Base-by-base conservation (phyloP, 345 rosid species). In the Arabis alpina region DNA sequence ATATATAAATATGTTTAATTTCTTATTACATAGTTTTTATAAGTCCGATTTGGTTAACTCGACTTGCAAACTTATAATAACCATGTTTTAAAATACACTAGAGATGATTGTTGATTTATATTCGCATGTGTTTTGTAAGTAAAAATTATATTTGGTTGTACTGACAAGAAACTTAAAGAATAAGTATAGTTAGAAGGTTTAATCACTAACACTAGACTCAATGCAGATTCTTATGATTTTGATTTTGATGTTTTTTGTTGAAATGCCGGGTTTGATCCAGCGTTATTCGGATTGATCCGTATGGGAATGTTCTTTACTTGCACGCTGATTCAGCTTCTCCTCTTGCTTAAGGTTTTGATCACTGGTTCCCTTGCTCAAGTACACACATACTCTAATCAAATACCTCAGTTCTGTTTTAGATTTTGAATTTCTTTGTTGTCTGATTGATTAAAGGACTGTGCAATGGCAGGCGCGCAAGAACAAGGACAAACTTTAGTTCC, bases 261-360 rank as follows among this genome's bases (percentile, higher is more conserved):
- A 56, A 94, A 89, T 76, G 96, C 97, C n/a, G 99, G 97, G 43
- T 91, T 94, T 66, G 97, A 94, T 85, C 99, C 96, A 28, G 84
- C 83, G 0, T 82, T 19, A 89, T 94, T 56, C 83, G 96, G 52
- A 92, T 94, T 3, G 99, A 91, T 74, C 86, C 87, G 0, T 91
- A 84, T 50, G 99, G 98, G 54, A 94, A 89, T 75, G 99, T 89
- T 73, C 68, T 94, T 64, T 89, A 91, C 75, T 89, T 80, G 66
- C 96, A 89, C 47, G 97, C 98, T 25, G 98, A 94, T 77, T 85
- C 85, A 51, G 95, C 96, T 74, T 94, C 99, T 79, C 99, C 99
- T 64, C 96, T 94, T 28, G 91, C 93, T 74, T 91, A 98, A 98
- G 82, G 87, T 25, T 83, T 89, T 70, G 98, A 91, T 80, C 96